These are phyloP conservation scores for Rhizopus sp. DNA, from an alignment of 371 early-diverging fungal genomes.

Conservation along the genomic window DNA sequence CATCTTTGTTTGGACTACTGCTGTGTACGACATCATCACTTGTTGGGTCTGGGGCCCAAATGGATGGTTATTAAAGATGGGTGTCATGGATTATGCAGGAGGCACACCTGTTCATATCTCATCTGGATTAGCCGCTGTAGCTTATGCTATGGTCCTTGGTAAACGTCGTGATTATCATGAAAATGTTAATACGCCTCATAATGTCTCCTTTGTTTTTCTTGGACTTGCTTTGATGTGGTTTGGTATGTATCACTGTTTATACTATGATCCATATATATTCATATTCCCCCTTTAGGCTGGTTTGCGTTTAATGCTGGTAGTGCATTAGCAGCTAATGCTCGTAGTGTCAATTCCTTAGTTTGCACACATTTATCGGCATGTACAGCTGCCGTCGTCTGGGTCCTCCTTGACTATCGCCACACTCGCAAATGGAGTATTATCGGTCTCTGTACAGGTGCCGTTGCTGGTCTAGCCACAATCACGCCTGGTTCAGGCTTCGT, in stretches of 20 bases:
- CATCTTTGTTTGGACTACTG: slow-evolving; percentile 83
- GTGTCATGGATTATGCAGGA: slow-evolving; percentile 81
- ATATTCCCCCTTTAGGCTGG: slow-evolving; percentile 26
- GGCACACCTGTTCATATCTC: slow-evolving; percentile 88
- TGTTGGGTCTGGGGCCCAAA: slow-evolving; percentile 83
- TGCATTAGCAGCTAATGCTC: slow-evolving; percentile 71
- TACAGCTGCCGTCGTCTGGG: slow-evolving; percentile 73
- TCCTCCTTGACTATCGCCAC: slow-evolving; percentile 68
- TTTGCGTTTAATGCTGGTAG: slow-evolving; percentile 46
- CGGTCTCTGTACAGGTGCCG: slow-evolving; percentile 84
- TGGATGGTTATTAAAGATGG: slow-evolving; percentile 74
- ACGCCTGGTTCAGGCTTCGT: slow-evolving; percentile 82
- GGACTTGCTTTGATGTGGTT: slow-evolving; percentile 84
- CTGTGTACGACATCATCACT: slow-evolving; percentile 79
- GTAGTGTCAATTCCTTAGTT: slow-evolving; percentile 73
- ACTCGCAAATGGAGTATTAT: slow-evolving; percentile 72
- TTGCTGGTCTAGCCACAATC: slow-evolving; percentile 82
- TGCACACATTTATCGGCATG: slow-evolving; percentile 76
- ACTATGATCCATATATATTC: background rate
- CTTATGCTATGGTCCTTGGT: slow-evolving; percentile 80
- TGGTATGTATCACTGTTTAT: slow-evolving; percentile 52
- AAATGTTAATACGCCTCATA: slow-evolving; percentile 72
- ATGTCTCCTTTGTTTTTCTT: slow-evolving; percentile 79
- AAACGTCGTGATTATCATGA: slow-evolving; percentile 68
- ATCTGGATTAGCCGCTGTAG: slow-evolving; percentile 81